Base-by-base conservation (phyloP, 2,329 filamentous ascomycete genomes). In the Colletotrichum tanaceti region DNA sequence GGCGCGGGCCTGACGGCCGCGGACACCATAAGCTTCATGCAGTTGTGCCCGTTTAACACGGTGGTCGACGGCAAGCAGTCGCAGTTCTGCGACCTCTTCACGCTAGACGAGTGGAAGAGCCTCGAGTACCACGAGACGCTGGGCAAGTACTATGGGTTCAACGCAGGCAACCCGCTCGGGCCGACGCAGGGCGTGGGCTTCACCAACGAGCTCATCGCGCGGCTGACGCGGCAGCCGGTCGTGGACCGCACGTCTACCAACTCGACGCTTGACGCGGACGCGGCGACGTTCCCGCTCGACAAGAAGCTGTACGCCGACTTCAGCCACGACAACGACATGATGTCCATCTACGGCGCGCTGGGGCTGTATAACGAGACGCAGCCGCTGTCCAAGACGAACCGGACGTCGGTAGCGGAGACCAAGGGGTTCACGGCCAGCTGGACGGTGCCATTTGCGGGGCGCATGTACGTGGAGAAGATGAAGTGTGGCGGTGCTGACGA, bases 391-490 rank as follows among this genome's bases (percentile, higher is more conserved):
- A 85, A 84, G 28, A 82, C 81, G 3, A 82, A 81, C 7, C 78
- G 88, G 32, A 76, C 85, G 46, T 81, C 85, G 50, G 60, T 63
- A 39, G 73, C 79, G 6, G 77, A 89, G 65, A 86, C 86, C 1
- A 83, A 87, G 43, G 93, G 93, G 3, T 97, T 89, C 77, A 90
- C 91, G 13, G 88, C 93, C 0, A 86, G 90, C 16, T 95, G 92
- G 90, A 87, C 89, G 0, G 93, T 97, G 20, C 92, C 94, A 0
- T 97, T 98, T 79, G 92, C 86, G 0, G 90, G 88, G 20, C 85
- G 94, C 61, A 87, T 93, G 78, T 97, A 97, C 77, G 88, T 98
- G 43, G 94, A 98, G 84, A 96, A 95, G 84, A 90, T 97, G 87
- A 79, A 79, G 47, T 98, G 94, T 77, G 76, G 76, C 2, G 81